Evolutionary conservation across 768 basidiomycete species (phyloP), one percentile per base, ranked within the genome.

Genomic region (Hemileccinum impolitum): DNA sequence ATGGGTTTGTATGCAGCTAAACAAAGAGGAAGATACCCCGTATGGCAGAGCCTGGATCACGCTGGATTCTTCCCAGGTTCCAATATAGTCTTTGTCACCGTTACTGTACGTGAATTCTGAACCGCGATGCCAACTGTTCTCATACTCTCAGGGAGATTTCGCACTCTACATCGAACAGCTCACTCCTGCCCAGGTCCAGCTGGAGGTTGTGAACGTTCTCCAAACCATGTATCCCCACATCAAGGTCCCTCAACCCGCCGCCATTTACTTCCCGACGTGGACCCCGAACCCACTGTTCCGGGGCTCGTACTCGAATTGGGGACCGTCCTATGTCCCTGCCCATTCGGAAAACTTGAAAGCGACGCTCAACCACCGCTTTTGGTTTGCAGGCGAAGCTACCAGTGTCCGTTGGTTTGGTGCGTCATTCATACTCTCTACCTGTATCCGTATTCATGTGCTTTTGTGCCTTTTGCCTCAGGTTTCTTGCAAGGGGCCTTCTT

Each of bases 301-400:
- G 0, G 67, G 66, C 4, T 79, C 82, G 4, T 87, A 82, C 55
- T 81, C 80, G 18, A 87, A 85, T 51, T 87, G 84, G 84, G 84
- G 83, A 0, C 72, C 85, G 0, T 73, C 80, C 3, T 84, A 83
- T 53, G 63, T 78, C 11, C 72, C 71, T 13, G 67, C 64, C 11
- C 79, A 84, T 46, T 72, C 79, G n/a, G 67, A 75, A 25, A 82
- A 85, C 56, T 56, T 85, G 40, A 72, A 76, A 47, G 78, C 80
- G 6, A 81, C 78, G 18, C 68, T 85, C n/a, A 67, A 67, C 5
- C 52, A 64, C 30, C 68, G 72, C 9, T 67, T 85, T 14, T 84
- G 78, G 73, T 85, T 85, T 53, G 76, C 82, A 0, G 83, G 82
- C 3, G 83, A 85, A 59, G 81, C 76, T 9, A 83, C 77, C 11